Conservation (phyloP, 2,329 filamentous ascomycete genomes). For the Pochonia chlamydosporia region DNA sequence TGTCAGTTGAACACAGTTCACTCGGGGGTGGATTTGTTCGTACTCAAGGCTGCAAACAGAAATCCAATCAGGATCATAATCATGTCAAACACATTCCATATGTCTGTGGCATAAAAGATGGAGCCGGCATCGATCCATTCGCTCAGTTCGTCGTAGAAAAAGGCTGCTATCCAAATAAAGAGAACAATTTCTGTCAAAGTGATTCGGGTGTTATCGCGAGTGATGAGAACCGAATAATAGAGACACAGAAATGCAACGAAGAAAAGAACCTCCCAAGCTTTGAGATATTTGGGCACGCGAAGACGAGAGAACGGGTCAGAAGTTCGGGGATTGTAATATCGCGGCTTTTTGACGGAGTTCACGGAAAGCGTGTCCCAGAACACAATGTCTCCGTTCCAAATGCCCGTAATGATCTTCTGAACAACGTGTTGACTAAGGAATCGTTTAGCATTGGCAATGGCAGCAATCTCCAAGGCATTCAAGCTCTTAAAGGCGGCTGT, state of each 20-base stretch:
- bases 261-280: constrained; percentile 77
- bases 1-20: constrained; percentile 7
- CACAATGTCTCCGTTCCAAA: constrained; percentile 81
- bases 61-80: constrained; percentile 69
- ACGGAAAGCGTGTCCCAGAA: constrained; percentile 80
- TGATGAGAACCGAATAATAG: constrained; percentile 82
- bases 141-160: constrained; percentile 80
- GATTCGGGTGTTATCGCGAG: constrained; percentile 60
- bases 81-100: constrained; percentile 73
- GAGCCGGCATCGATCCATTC: constrained; percentile 83
- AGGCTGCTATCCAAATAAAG: constrained; percentile 82
- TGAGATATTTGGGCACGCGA: constrained; percentile 79
- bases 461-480: constrained; percentile 83
- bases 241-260: constrained; percentile 70
- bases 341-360: constrained; percentile 67
- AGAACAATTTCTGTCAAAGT: constrained; percentile 66
- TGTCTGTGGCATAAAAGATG: constrained; percentile 76
- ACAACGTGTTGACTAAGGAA: constrained; percentile 77
- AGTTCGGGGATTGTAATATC: constrained; percentile 63
- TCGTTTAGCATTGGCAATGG: constrained; percentile 74
- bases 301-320: constrained; percentile 68
- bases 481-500: constrained; percentile 70
- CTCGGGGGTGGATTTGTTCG: constrained; percentile 26
- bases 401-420: constrained; percentile 76
- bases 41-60: constrained; percentile 66